Evolutionary conservation across 2,329 filamentous ascomycete genomes (phyloP).

Genomic region (Colletotrichum ledebouriae): DNA sequence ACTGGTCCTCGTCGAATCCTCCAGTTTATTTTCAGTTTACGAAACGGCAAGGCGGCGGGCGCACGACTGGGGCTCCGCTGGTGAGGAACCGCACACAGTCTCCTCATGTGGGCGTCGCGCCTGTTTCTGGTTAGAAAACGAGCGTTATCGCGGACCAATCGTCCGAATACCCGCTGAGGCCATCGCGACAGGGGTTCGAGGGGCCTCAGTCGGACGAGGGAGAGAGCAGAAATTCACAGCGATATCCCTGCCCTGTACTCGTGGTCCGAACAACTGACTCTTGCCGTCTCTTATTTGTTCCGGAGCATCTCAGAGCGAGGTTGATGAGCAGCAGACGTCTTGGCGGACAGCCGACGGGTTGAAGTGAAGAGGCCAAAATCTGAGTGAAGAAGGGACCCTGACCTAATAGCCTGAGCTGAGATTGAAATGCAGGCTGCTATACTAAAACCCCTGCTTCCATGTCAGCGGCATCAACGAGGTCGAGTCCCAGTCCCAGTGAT

Average conservation of each 20-base stretch:
- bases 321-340: neutral
- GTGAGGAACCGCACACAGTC: neutral
- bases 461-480: neutral
- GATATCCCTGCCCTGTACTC: constrained; percentile 4
- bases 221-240: constrained; percentile 8
- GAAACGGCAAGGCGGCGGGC: constrained; percentile 14
- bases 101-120: constrained; percentile 31
- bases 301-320: neutral
- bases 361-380: constrained; percentile 6
- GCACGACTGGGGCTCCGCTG: constrained; percentile 1
- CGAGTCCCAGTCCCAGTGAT: constrained; percentile 24
- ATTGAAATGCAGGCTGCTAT: constrained; percentile 1
- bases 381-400: constrained; percentile 15
- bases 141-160: constrained; percentile 38
- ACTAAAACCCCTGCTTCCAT: constrained; percentile 18
- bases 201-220: constrained; percentile 9
- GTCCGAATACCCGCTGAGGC: constrained; percentile 27
- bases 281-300: neutral
- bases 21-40: constrained; percentile 23
- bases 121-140: constrained; percentile 8
- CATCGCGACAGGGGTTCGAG: constrained; percentile 27
- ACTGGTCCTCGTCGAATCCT: constrained; percentile 26
- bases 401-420: constrained; percentile 7
- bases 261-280: neutral
- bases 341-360: constrained; percentile 6